These are phyloP conservation scores for Globisporangium cederbergense DNA, from an alignment of 352 stramenopile species.

Conservation along the genomic window DNA sequence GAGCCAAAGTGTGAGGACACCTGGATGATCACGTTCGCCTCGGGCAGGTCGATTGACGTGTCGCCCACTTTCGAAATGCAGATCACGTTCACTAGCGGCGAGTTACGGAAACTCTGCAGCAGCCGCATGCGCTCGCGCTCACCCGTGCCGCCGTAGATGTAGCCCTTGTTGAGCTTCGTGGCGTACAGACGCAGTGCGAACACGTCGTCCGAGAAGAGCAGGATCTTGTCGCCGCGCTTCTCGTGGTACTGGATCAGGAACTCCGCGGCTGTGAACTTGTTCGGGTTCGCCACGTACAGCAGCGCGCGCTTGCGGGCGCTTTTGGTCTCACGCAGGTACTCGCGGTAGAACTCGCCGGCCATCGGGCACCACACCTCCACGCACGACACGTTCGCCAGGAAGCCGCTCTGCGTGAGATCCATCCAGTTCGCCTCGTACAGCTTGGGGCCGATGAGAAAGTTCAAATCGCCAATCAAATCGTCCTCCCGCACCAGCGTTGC, in stretches of 20 bases:
- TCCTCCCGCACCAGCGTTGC: constrained; percentile 99
- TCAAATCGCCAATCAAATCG: constrained; percentile 98
- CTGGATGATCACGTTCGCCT: constrained; percentile 99
- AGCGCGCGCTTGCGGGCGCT: constrained; percentile 91
- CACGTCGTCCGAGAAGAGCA: constrained; percentile 99
- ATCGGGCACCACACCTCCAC: constrained; percentile 99
- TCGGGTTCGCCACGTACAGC: constrained; percentile 99
- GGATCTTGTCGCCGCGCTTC: constrained; percentile 97
- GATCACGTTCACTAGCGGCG: constrained; percentile 85
- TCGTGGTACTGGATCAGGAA: constrained; percentile 98
- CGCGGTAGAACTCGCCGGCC: constrained; percentile 96
- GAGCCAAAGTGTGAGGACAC: constrained; percentile 98
- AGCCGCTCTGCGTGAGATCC: constrained; percentile 97
- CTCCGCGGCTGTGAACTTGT: constrained; percentile 95
- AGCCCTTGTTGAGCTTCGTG: constrained; percentile 85
- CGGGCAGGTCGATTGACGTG: constrained; percentile 98
- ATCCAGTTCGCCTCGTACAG: constrained; percentile 98
- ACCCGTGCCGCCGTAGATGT: constrained; percentile 97
- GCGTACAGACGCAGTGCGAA: constrained; percentile 95
- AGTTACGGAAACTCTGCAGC: constrained; percentile 84
- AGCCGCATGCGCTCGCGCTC: constrained; percentile 89
- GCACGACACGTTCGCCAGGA: constrained; percentile 97
- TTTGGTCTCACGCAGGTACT: constrained; percentile 83
- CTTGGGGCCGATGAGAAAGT: constrained; percentile 99
- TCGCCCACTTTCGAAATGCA: constrained; percentile 96